Base-by-base conservation (phyloP, 225 moss, liverwort and hornwort species). In the Physcomitrellopsis africana region DNA sequence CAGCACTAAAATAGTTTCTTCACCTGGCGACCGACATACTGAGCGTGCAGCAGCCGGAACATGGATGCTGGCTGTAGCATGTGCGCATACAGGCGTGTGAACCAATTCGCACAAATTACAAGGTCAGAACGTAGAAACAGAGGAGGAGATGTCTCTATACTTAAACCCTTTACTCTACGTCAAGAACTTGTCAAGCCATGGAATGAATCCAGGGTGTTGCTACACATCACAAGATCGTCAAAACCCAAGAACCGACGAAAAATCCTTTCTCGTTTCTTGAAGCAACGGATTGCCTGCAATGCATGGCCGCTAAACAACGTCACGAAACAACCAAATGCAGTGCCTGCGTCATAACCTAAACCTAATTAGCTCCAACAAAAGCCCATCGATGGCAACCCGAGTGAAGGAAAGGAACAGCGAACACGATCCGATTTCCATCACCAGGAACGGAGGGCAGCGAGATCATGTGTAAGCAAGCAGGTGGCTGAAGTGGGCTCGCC, bases 211-310 rank as follows among this genome's bases (percentile, higher is more conserved):
- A 54, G 65, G 60, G 0, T 65, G 27, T 3, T 51, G 77, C 57
- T 17, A 54, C 73, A 46, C 68, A 64, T 17, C 55, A 1, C 48
- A 49, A 49, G 48, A 13, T 49, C 48, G 48, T 15, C 48, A 15
- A 49, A 49, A 49, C 48, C 37, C 79, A 49, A 72, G 75, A 72
- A 55, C 59, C 63, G 72, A 49, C 27, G 66, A 10, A 14, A 26
- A 42, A 48, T 7, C 57, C 43, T 57, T 54, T 20, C 37, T 37
- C 5, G 32, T 27, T 72, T 72, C 66, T 72, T 51, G 70, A 65
- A 51, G 67, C 65, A 57, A 51, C 3, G 8, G 1, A 3, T 27
- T 1, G 58, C 45, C 23, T 10, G 5, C 51, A 51, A 22, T 42
- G 54, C 14, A 54, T 55, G 32, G 32, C 32, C 19, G 7, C 24